These are phyloP conservation scores for Arctostaphylos glauca DNA, from an alignment of 148 eudicot species.

Conservation along the genomic window DNA sequence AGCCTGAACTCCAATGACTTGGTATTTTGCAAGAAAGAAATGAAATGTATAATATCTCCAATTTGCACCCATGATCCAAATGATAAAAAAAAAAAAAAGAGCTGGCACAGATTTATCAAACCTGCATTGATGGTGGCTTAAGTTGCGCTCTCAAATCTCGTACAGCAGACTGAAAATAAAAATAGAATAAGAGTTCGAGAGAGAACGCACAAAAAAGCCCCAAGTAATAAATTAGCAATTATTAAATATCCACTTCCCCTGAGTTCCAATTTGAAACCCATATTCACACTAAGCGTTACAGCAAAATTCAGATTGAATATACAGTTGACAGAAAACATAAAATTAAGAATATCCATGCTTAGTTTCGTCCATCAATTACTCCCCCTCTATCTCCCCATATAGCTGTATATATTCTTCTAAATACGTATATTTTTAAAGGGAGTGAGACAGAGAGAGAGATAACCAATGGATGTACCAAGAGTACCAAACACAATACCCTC, in stretches of 20 bases:
- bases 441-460: not conserved
- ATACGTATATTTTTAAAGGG: too few relatives aligned
- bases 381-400: too few relatives aligned
- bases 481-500: not conserved
- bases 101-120: constrained; percentile 18
- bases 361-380: too few relatives aligned
- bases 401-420: too few relatives aligned
- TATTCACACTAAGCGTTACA: not conserved
- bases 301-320: not conserved
- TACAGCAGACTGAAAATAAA: constrained; percentile 69
- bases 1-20: not conserved
- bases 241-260: not conserved
- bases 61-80: not conserved
- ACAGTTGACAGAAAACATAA: not conserved
- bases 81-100: not conserved
- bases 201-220: not conserved
- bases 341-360: not conserved
- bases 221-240: not conserved
- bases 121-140: constrained; percentile 98
- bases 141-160: constrained; percentile 90
- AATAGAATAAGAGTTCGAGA: constrained; percentile 13
- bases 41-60: not conserved
- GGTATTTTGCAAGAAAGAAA: not conserved
- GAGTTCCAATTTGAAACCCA: not conserved
- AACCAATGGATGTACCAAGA: not conserved